Conservation (phyloP, 2,329 filamentous ascomycete genomes). For the Apiospora arundinis region DNA sequence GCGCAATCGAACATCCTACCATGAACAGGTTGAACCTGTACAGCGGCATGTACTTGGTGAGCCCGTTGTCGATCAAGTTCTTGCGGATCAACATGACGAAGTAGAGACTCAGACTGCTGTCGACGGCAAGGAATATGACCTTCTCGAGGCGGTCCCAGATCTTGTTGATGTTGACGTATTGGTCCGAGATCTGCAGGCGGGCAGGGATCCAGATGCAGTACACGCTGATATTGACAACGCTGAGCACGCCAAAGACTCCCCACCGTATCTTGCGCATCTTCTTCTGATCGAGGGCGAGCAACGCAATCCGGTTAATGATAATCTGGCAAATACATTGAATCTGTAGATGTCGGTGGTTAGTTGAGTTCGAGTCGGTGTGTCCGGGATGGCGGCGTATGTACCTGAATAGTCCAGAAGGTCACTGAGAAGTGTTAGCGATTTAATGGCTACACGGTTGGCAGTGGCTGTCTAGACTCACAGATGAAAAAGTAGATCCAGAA, state of each 20-base stretch:
- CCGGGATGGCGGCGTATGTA: not conserved
- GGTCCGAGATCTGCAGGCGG: conserved; percentile 46
- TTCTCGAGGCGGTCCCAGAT: conserved; percentile 59
- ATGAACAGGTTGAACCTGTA: conserved; percentile 53
- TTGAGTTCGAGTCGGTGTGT: conserved; percentile 23
- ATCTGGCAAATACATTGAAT: conserved; percentile 58
- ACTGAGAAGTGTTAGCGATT: not conserved
- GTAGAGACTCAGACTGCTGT: conserved; percentile 52
- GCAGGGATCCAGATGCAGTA: conserved; percentile 59
- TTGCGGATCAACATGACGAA: conserved; percentile 52
- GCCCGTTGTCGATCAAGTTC: conserved; percentile 51
- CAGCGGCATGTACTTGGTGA: conserved; percentile 53
- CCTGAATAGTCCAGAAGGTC: not conserved
- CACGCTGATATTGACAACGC: conserved; percentile 54
- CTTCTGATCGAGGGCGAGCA: conserved; percentile 48
- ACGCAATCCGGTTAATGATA: conserved; percentile 55
- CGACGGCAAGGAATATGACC: conserved; percentile 51
- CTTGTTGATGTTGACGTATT: conserved; percentile 49
- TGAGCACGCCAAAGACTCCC: conserved; percentile 47
- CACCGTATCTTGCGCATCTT: conserved; percentile 48
- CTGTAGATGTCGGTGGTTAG: conserved; percentile 42
- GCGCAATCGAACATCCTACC: conserved; percentile 50
- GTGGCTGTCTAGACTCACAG: not conserved
- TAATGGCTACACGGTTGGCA: too few species aligned
- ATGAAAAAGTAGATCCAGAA: conserved; percentile 25